A percentile compares a stretch with the other conserved stretches of the same genome.
phyloP scores from a whole-genome alignment of 768 basidiomycete species.

The Phanerochaete sordida region DNA sequence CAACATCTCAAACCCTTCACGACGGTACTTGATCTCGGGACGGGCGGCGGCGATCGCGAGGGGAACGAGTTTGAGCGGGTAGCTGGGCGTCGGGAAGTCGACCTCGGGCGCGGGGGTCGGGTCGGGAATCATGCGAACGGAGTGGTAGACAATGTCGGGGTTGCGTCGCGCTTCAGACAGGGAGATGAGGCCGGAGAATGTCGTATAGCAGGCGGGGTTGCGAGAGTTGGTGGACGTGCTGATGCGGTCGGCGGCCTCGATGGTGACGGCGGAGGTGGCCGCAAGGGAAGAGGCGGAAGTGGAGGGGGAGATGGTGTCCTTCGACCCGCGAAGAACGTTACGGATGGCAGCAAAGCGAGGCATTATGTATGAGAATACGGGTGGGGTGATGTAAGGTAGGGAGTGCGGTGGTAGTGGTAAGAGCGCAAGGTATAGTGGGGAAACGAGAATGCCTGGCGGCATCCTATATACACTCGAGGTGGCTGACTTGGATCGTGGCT shows the following conservation, averaged over 20 bases:
- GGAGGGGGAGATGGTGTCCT: neutral
- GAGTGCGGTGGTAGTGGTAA: neutral
- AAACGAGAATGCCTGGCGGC: no score
- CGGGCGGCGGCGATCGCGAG: neutral
- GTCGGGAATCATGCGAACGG: neutral
- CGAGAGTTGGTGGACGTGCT: neutral
- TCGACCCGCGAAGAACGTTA: neutral
- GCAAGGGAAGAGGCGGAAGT: neutral
- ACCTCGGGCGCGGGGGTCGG: neutral
- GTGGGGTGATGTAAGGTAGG: neutral
- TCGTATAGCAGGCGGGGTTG: neutral
- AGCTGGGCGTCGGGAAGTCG: neutral
- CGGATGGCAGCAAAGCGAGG: neutral
- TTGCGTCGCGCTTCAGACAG: neutral
- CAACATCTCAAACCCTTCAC: conserved; percentile 10
- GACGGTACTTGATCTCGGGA: conserved; percentile 6
- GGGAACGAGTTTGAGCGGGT: neutral
- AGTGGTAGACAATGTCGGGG: conserved; percentile 5
- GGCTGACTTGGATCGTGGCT: no score
- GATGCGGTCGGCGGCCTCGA: neutral
- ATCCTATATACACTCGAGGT: no score
- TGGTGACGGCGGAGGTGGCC: neutral
- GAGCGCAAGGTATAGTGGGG: neutral
- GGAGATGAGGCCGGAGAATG: conserved; percentile 1
- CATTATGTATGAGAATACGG: neutral